Evolutionary conservation across 2,329 filamentous ascomycete species (phyloP).

Genomic region (Macroventuria anomochaeta): DNA sequence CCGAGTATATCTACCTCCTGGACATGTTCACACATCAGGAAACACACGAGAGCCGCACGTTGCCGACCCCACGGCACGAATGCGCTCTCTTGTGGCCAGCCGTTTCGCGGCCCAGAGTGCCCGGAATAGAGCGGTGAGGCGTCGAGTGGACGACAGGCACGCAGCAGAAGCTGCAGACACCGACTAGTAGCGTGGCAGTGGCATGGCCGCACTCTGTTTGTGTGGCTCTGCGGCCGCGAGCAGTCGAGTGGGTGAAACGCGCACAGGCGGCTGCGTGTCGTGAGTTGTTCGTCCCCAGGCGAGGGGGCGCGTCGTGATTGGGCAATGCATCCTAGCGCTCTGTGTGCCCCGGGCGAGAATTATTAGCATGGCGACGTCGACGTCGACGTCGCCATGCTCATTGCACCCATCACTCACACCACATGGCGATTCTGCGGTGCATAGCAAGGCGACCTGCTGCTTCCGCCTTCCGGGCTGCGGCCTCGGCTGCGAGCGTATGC

Average conservation of each 20-base stretch:
- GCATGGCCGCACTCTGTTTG: slow-evolving; percentile 32
- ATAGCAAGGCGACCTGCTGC: slow-evolving; percentile 37
- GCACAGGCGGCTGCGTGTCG: slow-evolving; percentile 38
- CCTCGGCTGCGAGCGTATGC: slow-evolving; percentile 33
- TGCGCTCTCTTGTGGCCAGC: slow-evolving; percentile 20
- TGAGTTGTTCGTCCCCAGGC: slow-evolving; percentile 21
- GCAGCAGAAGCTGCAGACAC: slow-evolving; percentile 24
- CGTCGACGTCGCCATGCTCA: slow-evolving; percentile 3
- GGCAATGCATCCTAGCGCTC: slow-evolving; percentile 17
- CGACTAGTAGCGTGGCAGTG: slow-evolving; percentile 33
- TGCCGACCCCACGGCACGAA: slow-evolving; percentile 17
- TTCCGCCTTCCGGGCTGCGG: slow-evolving; percentile 29
- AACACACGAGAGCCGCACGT: slow-evolving; percentile 22
- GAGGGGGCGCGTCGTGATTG: slow-evolving; percentile 43
- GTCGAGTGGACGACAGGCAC: slow-evolving; percentile 42
- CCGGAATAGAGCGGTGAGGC: slow-evolving; percentile 38
- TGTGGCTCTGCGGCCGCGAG: slow-evolving; percentile 40
- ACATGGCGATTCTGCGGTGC: slow-evolving; percentile 45
- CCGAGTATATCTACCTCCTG: slow-evolving; percentile 29
- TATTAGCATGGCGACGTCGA: slow-evolving; percentile 13
- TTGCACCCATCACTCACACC: slow-evolving; percentile 13
- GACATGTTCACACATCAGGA: slow-evolving; percentile 12
- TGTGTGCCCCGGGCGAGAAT: slow-evolving; percentile 9
- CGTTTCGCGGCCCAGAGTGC: slow-evolving; percentile 16
- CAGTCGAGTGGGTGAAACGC: slow-evolving; percentile 39